phyloP scores from a whole-genome alignment of 805 yeast species.

The Candida boleticola region DNA sequence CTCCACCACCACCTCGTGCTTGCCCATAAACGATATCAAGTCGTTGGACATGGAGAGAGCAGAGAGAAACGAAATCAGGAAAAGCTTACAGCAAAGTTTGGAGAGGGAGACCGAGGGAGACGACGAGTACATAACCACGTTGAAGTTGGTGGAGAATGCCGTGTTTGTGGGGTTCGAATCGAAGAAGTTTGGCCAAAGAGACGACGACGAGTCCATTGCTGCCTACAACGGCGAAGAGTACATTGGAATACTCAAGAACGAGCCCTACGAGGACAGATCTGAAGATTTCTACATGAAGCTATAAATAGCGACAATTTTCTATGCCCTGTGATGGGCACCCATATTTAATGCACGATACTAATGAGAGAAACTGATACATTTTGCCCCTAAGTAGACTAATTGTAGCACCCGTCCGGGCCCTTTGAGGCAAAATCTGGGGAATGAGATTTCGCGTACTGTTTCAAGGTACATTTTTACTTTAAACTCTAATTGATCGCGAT shows the following conservation, averaged over 20 bases:
- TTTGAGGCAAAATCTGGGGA: too few relatives aligned
- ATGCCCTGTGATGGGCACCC: too few relatives aligned
- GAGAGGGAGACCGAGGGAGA: constrained; percentile 6
- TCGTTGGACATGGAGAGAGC: constrained; percentile 19
- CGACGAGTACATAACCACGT: constrained; percentile 8
- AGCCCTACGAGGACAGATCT: constrained; percentile 10
- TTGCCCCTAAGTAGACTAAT: too few relatives aligned
- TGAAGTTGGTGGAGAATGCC: constrained; percentile 20
- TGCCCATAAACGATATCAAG: constrained; percentile 18
- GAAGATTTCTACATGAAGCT: constrained; percentile 5
- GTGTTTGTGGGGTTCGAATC: constrained; percentile 15
- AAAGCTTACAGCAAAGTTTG: constrained; percentile 6
- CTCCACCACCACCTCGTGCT: background rate
- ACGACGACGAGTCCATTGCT: background rate
- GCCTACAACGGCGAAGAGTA: constrained; percentile 8
- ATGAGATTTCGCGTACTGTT: too few relatives aligned
- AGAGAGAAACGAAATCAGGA: constrained; percentile 13
- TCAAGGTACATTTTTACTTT: too few relatives aligned
- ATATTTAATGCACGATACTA: too few relatives aligned
- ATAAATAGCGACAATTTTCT: too few relatives aligned
- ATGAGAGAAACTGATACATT: too few relatives aligned
- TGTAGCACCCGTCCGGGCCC: too few relatives aligned
- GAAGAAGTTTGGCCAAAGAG: background rate
- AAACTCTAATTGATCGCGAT: too few relatives aligned
- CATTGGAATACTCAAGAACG: constrained; percentile 10